A percentile compares a stretch with the other conserved stretches of the same genome.
Evolutionary conservation across 257 asterid species (phyloP).

Genomic region (Schizonepeta tenuifolia): DNA sequence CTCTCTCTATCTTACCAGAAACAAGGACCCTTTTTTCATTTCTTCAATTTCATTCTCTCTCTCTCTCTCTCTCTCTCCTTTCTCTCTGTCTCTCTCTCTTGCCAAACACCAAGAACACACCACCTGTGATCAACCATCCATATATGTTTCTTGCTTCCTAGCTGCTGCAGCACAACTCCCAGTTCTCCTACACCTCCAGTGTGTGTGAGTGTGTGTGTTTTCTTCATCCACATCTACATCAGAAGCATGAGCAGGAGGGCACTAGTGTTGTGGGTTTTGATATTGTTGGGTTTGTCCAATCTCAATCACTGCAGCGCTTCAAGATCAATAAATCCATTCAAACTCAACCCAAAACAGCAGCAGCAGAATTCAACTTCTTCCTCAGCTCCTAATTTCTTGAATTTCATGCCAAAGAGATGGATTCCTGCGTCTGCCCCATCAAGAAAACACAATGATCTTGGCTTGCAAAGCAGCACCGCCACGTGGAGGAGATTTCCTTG

Average conservation of each 20-base stretch:
- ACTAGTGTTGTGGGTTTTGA: constrained; percentile 15
- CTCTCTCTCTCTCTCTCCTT: constrained; percentile 36
- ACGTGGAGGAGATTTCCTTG: constrained; percentile 47
- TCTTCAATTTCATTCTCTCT: constrained; percentile 4
- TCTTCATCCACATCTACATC: neutral
- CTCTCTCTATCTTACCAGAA: constrained; percentile 25
- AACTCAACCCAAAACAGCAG: constrained; percentile 33
- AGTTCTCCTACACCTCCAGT: neutral
- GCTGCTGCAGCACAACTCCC: no score
- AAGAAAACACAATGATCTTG: constrained; percentile 72
- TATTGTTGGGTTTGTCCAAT: constrained; percentile 26
- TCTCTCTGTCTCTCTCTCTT: constrained; percentile 32
- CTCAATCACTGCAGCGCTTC: constrained; percentile 38
- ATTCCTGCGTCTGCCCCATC: constrained; percentile 75
- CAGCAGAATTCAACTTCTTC: constrained; percentile 18
- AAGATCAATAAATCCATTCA: constrained; percentile 50
- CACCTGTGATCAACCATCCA: constrained; percentile 11
- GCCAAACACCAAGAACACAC: no score
- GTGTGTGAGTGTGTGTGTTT: neutral
- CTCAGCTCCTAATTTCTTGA: constrained; percentile 43
- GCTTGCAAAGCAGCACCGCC: constrained; percentile 47
- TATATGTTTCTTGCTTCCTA: no score
- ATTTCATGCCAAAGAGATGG: constrained; percentile 63
- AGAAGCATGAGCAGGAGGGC: constrained; percentile 30
- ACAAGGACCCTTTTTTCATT: constrained; percentile 6